Base-by-base conservation (phyloP, 1,284 basidiomycete genomes). In the Apiotrichum mycotoxinovorans region DNA sequence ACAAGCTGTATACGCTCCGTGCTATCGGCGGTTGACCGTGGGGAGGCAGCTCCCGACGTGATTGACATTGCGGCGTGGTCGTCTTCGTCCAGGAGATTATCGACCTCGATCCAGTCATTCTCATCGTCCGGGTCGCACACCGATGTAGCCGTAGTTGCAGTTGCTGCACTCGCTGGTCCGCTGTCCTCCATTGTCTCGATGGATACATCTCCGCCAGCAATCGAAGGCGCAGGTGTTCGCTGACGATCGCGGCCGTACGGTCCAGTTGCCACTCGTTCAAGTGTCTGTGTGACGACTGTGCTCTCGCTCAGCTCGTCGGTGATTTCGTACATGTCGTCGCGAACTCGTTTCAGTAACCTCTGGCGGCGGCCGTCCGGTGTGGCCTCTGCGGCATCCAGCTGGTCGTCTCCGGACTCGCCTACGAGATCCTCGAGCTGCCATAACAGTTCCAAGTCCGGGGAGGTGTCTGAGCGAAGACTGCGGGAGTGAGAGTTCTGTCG, bases 71-170 rank as follows among this genome's bases (percentile, higher is more conserved):
- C 26, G 22, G 40, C 45, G 10, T 51, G 52, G 5, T 59, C 52
- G 15, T 59, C 60, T 2, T 57, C 58, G n/a, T 53, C 58, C 2
- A 68, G 52, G 11, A 64, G 35, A 11, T 66, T 61, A 48, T 73
- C 70, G 22, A 78, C 67, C 51, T 77, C 75, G 54, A 74, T 64
- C 78, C 78, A 79, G 9, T 78, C 77, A 14, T 69, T 65, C 45
- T 71, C 69, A 25, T 60, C 60, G 40, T 58, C 62, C 23, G 40
- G 41, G 25, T 53, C 52, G 37, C 35, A 51, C 10, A 51, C 38
- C 11, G 41, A 52, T 2, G 49, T 51, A 4, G 42, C 50, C 20
- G 26, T 33, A 7, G 50, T 43, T 22, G 41, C 20, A 7, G 41
- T 3, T 2, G 30, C 4, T n/a, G 41, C 18, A 11, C 20, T 2